Conservation (phyloP, 345 rosid genomes). For the Lumnitzera littorea region DNA sequence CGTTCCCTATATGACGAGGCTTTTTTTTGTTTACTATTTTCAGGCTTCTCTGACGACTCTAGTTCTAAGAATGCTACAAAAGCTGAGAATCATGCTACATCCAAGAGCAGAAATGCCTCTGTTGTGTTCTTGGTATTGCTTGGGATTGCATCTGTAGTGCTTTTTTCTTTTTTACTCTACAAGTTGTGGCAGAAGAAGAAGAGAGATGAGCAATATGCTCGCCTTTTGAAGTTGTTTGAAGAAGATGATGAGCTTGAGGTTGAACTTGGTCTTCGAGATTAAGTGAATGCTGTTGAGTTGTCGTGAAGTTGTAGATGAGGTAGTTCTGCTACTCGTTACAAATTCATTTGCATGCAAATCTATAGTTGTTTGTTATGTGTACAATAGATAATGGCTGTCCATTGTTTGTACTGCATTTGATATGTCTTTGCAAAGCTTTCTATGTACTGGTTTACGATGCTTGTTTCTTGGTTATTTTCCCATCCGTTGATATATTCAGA, state of each 20-base stretch:
- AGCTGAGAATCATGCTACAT: too few species aligned
- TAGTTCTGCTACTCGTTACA: too few species aligned
- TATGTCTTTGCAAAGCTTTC: too few species aligned
- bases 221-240: constrained; percentile 38
- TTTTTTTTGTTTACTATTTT: not conserved
- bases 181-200: constrained; percentile 41
- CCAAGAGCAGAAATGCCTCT: not conserved
- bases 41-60: constrained; percentile 1
- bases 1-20: too few species aligned
- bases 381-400: too few species aligned
- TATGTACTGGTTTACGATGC: too few species aligned
- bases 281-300: constrained; percentile 8
- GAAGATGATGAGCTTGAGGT: constrained; percentile 45
- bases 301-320: not conserved
- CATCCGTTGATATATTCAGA: too few species aligned
- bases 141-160: constrained; percentile 15
- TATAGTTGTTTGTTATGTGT: too few species aligned
- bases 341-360: too few species aligned
- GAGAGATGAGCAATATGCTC: constrained; percentile 38
- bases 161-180: constrained; percentile 26
- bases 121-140: constrained; percentile 9
- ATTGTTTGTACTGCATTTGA: too few species aligned
- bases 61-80: constrained; percentile 1
- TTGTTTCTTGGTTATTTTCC: too few species aligned
- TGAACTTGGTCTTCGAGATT: constrained; percentile 42